Conservation (phyloP, 768 basidiomycete species). For the Omphalotus guepiniiformis region DNA sequence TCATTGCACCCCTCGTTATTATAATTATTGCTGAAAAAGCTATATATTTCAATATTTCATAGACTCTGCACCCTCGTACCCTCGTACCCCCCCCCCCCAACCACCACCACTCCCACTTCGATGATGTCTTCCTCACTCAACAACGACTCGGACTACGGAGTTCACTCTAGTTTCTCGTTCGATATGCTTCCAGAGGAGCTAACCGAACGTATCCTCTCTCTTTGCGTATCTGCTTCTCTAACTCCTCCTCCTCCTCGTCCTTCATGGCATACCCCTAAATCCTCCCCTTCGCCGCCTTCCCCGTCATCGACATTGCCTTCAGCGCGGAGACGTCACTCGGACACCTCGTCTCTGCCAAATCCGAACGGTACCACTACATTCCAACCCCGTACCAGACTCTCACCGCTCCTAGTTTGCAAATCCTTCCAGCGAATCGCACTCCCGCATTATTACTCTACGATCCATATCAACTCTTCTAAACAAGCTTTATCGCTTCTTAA, state of each 20-base stretch:
- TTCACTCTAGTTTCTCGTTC: no score
- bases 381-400: conserved; percentile 20
- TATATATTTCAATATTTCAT: no score
- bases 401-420: conserved; percentile 48
- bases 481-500: conserved; percentile 35
- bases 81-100: no score
- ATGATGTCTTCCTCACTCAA: no score
- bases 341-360: no score
- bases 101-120: no score
- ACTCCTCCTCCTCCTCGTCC: conserved; percentile 17
- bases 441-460: conserved; percentile 52
- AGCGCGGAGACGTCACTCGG: no score
- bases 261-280: conserved; percentile 18
- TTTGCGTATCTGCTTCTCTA: conserved; percentile 22
- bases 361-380: not conserved
- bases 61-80: no score
- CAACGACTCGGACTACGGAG: no score
- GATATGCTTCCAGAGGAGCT: conserved; percentile 27
- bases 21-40: no score
- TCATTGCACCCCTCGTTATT: no score
- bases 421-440: conserved; percentile 52
- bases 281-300: conserved; percentile 11
- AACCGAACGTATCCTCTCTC: conserved; percentile 41
- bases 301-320: conserved; percentile 4
- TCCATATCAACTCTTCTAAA: conserved; percentile 37